Evolutionary conservation across 2,329 filamentous ascomycete species (phyloP).

Genomic region (Colletotrichum phormii): DNA sequence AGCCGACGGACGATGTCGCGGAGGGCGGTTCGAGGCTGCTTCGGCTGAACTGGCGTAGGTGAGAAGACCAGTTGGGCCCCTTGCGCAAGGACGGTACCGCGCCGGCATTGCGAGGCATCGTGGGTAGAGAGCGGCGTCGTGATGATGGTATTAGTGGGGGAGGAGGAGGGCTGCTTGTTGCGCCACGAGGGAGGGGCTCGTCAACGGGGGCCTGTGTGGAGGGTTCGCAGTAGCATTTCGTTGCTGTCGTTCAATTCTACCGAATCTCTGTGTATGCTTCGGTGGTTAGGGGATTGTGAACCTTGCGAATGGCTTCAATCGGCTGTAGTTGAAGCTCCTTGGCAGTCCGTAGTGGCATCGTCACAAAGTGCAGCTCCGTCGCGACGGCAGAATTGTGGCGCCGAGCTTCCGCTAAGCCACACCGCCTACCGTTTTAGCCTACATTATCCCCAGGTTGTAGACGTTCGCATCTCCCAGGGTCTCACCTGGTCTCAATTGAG

Average conservation of each 20-base stretch:
- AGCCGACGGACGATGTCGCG: conserved; percentile 47
- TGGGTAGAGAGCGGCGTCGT: conserved; percentile 5
- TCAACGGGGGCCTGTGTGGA: conserved; percentile 24
- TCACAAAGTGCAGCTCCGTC: conserved; percentile 19
- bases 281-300: background rate
- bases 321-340: background rate
- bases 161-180: background rate
- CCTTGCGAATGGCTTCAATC: background rate
- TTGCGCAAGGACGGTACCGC: conserved; percentile 56
- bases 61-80: conserved; percentile 61
- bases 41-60: conserved; percentile 64
- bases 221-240: conserved; percentile 30
- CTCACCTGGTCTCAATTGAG: background rate
- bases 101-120: conserved; percentile 56
- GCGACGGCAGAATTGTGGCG: conserved; percentile 30
- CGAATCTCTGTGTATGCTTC: background rate
- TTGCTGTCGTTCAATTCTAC: background rate
- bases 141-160: background rate
- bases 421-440: conserved; percentile 4
- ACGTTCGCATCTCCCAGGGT: conserved; percentile 1
- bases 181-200: conserved; percentile 33
- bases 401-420: background rate
- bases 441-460: conserved; percentile 10
- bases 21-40: conserved; percentile 57
- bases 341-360: conserved; percentile 5